Conservation (phyloP, 176 grass and related monocot species). For the Oryza glumipatula region DNA sequence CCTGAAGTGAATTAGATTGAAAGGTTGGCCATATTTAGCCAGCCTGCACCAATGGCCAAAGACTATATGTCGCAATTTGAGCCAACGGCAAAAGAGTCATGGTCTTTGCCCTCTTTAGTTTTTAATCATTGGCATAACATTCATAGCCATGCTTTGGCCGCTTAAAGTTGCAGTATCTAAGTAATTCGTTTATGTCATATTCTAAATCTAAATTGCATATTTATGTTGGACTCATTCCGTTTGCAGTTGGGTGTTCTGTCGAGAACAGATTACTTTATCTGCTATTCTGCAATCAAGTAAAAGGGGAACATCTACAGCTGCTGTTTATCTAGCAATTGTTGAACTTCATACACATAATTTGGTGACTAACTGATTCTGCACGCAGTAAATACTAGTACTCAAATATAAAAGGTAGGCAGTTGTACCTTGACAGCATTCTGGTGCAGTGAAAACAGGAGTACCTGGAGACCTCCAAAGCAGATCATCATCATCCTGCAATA, state of each 20-base stretch:
- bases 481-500: slow-evolving; percentile 84
- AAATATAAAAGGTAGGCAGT: slow-evolving; percentile 7
- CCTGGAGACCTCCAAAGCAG: slow-evolving; percentile 81
- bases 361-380: background rate
- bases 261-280: background rate
- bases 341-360: background rate
- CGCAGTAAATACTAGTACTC: background rate
- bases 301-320: slow-evolving; percentile 6
- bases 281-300: slow-evolving; percentile 20
- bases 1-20: slow-evolving; percentile 42
- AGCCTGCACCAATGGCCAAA: slow-evolving; percentile 12
- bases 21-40: slow-evolving; percentile 27
- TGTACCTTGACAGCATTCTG: slow-evolving; percentile 91
- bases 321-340: background rate
- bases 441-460: slow-evolving; percentile 90
- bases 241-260: background rate
- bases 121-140: background rate
- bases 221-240: background rate
- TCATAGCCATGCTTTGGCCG: slow-evolving; percentile 4
- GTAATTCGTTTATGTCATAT: background rate
- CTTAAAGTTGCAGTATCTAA: slow-evolving; percentile 16
- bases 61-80: slow-evolving; percentile 31
- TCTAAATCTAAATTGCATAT: background rate
- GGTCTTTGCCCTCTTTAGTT: background rate
- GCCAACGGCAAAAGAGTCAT: background rate